Conservation (phyloP, 2,329 filamentous ascomycete species). For the Colletotrichum liriopes region DNA sequence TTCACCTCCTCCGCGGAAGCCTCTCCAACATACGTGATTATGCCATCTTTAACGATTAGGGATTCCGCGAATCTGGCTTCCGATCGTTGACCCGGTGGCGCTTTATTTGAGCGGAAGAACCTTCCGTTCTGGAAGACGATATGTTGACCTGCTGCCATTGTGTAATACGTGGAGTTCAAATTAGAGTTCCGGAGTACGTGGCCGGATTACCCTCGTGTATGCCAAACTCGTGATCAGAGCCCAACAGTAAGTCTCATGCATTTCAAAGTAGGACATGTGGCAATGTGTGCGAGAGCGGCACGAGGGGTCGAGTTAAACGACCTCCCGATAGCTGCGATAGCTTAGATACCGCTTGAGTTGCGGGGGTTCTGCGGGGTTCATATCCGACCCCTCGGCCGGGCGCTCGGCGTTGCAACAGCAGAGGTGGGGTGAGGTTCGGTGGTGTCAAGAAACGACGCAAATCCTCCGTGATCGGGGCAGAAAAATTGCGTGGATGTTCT, state of each 20-base stretch:
- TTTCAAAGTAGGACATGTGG: conserved; percentile 1
- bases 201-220: too few species aligned
- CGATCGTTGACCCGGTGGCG: conserved; percentile 20
- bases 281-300: neutral
- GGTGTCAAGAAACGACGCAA: conserved; percentile 12
- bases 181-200: neutral
- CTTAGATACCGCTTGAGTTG: conserved; percentile 14
- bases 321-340: conserved; percentile 34
- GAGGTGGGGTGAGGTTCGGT: conserved; percentile 10
- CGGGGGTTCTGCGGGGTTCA: conserved; percentile 30
- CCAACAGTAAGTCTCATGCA: neutral
- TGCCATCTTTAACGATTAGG: conserved; percentile 54
- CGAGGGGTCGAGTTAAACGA: conserved; percentile 9
- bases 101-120: conserved; percentile 38
- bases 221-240: neutral
- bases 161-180: neutral
- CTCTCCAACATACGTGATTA: conserved; percentile 54
- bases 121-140: conserved; percentile 36
- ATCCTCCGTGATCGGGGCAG: conserved; percentile 31
- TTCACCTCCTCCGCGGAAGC: conserved; percentile 45
- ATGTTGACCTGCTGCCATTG: conserved; percentile 12
- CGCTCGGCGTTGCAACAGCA: conserved; percentile 30
- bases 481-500: neutral
- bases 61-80: conserved; percentile 51
- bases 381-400: conserved; percentile 33